Conservation (phyloP, 352 stramenopile species). For the Globisporangium perplexum region DNA sequence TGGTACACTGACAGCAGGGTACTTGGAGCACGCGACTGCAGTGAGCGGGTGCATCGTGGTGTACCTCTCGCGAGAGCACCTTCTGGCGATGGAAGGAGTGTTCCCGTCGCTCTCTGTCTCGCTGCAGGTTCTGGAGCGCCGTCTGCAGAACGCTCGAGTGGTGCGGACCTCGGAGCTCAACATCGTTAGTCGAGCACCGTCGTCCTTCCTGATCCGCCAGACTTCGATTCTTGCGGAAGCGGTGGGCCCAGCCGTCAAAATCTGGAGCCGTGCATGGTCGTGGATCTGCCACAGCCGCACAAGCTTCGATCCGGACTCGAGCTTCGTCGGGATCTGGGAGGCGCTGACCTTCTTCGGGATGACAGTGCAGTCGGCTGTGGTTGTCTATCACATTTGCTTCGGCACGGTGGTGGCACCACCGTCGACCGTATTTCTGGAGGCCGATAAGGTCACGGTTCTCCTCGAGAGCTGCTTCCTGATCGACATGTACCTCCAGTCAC, state of each 20-base stretch:
- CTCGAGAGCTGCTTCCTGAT: conserved; percentile 42
- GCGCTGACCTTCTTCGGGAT: conserved; percentile 33
- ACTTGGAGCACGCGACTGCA: conserved; percentile 34
- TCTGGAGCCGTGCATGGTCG: not conserved
- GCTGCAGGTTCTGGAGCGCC: conserved; percentile 25
- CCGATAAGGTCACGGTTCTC: conserved; percentile 26
- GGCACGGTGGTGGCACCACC: conserved; percentile 13
- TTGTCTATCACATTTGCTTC: conserved; percentile 51
- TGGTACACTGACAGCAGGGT: conserved; percentile 13
- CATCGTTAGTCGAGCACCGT: conserved; percentile 4
- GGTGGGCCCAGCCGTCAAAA: not conserved
- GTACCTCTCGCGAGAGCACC: conserved; percentile 36
- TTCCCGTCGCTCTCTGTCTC: conserved; percentile 23
- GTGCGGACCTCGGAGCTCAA: conserved; percentile 25
- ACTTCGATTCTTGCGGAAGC: not conserved
- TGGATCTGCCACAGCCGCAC: not conserved
- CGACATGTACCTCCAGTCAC: conserved; percentile 43
- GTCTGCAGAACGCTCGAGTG: conserved; percentile 23
- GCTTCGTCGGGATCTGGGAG: conserved; percentile 46
- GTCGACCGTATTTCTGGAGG: conserved; percentile 11
- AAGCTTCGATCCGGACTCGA: conserved; percentile 45
- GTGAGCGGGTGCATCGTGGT: conserved; percentile 53
- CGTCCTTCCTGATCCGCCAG: not conserved
- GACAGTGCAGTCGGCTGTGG: conserved; percentile 29
- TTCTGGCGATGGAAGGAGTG: conserved; percentile 28